These are phyloP conservation scores for Boletus sp. DNA, from an alignment of 768 basidiomycete genomes.

Conservation along the genomic window DNA sequence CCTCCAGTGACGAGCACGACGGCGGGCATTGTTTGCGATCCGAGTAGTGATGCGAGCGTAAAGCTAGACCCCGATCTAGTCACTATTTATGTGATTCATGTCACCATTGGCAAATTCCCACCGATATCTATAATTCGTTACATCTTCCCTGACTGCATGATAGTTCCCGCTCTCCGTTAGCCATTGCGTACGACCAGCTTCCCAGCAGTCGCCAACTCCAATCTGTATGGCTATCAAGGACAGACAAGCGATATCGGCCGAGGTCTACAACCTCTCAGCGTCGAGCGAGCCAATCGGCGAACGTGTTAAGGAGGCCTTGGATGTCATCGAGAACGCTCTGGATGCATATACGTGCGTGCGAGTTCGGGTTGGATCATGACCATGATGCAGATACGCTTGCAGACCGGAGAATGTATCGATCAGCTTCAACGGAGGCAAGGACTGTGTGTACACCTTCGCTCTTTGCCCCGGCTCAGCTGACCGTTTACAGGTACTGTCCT, in stretches of 20 bases:
- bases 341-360: slow-evolving; percentile 75
- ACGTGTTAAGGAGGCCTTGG: slow-evolving; percentile 73
- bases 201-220: slow-evolving; percentile 3
- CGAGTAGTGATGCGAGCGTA: background rate
- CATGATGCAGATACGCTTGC: slow-evolving; percentile 13
- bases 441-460: slow-evolving; percentile 60
- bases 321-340: slow-evolving; percentile 77
- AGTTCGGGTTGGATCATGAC: slow-evolving; percentile 1
- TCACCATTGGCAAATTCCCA: slow-evolving; percentile 16
- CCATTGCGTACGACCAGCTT: slow-evolving; percentile 3
- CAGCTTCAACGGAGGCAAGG: slow-evolving; percentile 99
- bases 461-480: background rate
- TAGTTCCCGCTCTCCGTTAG: slow-evolving; percentile 4
- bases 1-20: slow-evolving; percentile 85
- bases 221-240: slow-evolving; percentile 39
- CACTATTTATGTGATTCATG: background rate
- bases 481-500: slow-evolving; percentile 80
- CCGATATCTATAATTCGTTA: background rate
- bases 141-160: slow-evolving; percentile 10
- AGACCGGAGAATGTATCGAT: slow-evolving; percentile 75
- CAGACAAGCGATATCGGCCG: slow-evolving; percentile 47
- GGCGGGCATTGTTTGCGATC: slow-evolving; percentile 24
- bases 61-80: background rate
- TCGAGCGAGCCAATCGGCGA: slow-evolving; percentile 54
- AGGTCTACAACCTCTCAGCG: slow-evolving; percentile 62